Conservation (phyloP, 176 grass and related monocot genomes). For the Eremochloa ophiuroides region DNA sequence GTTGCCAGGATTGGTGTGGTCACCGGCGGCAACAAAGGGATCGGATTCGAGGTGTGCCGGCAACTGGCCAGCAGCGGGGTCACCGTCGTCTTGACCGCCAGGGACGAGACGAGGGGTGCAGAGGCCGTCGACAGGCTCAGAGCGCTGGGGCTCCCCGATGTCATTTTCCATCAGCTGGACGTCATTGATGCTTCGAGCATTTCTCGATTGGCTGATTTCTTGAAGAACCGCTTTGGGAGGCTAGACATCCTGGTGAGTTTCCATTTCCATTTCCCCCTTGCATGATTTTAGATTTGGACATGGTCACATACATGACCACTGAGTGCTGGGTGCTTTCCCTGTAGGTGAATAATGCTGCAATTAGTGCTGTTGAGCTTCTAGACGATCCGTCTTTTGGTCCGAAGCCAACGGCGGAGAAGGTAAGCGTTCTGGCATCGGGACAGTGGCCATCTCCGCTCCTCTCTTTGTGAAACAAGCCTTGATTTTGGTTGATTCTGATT, state of each 20-base stretch:
- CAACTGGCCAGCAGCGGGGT: slow-evolving; percentile 32
- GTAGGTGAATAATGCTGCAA: slow-evolving; percentile 36
- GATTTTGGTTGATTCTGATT: too few relatives aligned
- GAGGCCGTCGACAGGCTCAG: slow-evolving; percentile 29
- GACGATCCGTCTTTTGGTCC: not conserved
- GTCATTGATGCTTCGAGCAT: slow-evolving; percentile 31
- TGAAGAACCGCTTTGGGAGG: slow-evolving; percentile 25
- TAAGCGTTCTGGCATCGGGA: not conserved
- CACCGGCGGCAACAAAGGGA: slow-evolving; percentile 59
- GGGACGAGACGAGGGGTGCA: slow-evolving; percentile 37
- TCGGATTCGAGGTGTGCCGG: slow-evolving; percentile 55
- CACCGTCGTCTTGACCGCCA: slow-evolving; percentile 46
- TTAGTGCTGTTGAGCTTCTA: slow-evolving; percentile 19
- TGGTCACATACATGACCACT: not conserved
- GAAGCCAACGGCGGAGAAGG: not conserved
- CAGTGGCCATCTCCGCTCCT: too few relatives aligned
- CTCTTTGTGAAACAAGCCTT: too few relatives aligned
- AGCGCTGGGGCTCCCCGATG: not conserved
- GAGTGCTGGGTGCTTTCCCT: not conserved
- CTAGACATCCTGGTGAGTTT: slow-evolving; percentile 26
- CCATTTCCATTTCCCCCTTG: not conserved
- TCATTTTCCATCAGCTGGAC: slow-evolving; percentile 46
- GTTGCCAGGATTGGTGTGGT: slow-evolving; percentile 48
- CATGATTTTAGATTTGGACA: not conserved
- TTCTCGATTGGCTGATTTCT: slow-evolving; percentile 19